Evolutionary conservation across 1,284 basidiomycete species (phyloP), one percentile per base, ranked within the genome.

Genomic region (Boletus calvinii): DNA sequence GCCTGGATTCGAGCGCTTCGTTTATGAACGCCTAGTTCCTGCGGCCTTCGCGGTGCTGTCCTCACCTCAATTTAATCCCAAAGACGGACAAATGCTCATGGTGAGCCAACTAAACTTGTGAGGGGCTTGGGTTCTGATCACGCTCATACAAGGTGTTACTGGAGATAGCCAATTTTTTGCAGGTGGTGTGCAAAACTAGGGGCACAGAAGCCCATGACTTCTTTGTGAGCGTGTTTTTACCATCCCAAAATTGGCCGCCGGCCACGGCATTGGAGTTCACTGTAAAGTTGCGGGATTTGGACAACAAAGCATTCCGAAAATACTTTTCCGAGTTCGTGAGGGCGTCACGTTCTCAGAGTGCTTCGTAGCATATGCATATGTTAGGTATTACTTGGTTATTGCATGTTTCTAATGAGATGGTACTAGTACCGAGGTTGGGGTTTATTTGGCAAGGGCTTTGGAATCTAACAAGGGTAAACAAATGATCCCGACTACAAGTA

Each of bases 1-100:
- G 26, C 92, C 93, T 12, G 96, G 96, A 1, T 99, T 98, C 66
- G 94, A 98, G 61, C 79, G 83, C 12, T 97, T 97, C 67, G 80
- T 98, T 46, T 99, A 99, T 68, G 90, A 96, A 59, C 83, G 87
- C 9, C 74, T 98, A 38, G 76, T 98, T 46, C 92, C 92, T 4
- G 75, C 87, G 1, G 87, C 87, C 31, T 98, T 99, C 68, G 79
- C 85, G 20, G 84, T 98, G 5, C 85, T 94, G 0, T 85, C 90
- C 11, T 77, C 81, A 20, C 81, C 88, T 0, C 79, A 84, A 38
- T 94, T 98, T 66, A 96, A 96, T 65, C 77, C 90, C 59, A 90
- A 89, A 62, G 93, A 96, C 63, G 93, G 92, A 6, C 92, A 94
- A 62, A 84, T 86, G 63, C 78, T 88, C 46, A 80, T 87, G 59